These are phyloP conservation scores for Mycena venus DNA, from an alignment of 768 basidiomycete species.

Conservation along the genomic window DNA sequence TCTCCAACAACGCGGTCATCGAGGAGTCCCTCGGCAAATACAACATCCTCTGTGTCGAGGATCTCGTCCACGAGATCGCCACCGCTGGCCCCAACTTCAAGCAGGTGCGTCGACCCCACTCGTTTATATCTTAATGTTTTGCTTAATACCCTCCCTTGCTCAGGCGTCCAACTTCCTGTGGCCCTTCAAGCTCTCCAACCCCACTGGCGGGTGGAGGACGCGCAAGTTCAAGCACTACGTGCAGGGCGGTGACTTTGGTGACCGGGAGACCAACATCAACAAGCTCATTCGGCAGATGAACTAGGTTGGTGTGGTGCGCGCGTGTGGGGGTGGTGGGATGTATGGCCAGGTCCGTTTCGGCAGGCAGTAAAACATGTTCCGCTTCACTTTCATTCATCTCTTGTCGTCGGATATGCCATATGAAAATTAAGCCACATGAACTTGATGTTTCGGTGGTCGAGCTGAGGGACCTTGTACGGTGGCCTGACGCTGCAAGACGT, in stretches of 20 bases:
- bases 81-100: constrained; percentile 99
- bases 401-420: constrained; percentile 27
- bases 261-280: constrained; percentile 98
- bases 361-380: constrained; percentile 28
- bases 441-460: neutral
- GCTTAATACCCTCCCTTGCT: neutral
- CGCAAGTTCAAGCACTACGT: constrained; percentile 98
- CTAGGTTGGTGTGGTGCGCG: constrained; percentile 49
- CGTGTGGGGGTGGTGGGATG: neutral
- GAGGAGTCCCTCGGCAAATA: constrained; percentile 92
- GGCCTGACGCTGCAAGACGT: too few relatives aligned
- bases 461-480: too few relatives aligned
- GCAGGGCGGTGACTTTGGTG: constrained; percentile 97
- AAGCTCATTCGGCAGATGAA: constrained; percentile 97
- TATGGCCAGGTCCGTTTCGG: constrained; percentile 9
- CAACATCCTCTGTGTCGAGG: constrained; percentile 97
- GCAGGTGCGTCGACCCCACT: constrained; percentile 70
- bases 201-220: constrained; percentile 97
- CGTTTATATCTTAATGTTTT: constrained; percentile 19
- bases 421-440: constrained; percentile 32
- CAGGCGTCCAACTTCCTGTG: constrained; percentile 96
- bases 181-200: constrained; percentile 99
- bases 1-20: constrained; percentile 93
- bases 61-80: constrained; percentile 96
- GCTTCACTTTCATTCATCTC: constrained; percentile 29